Evolutionary conservation across 2,329 filamentous ascomycete species (phyloP).

Genomic region (Colletotrichum theobromicola): DNA sequence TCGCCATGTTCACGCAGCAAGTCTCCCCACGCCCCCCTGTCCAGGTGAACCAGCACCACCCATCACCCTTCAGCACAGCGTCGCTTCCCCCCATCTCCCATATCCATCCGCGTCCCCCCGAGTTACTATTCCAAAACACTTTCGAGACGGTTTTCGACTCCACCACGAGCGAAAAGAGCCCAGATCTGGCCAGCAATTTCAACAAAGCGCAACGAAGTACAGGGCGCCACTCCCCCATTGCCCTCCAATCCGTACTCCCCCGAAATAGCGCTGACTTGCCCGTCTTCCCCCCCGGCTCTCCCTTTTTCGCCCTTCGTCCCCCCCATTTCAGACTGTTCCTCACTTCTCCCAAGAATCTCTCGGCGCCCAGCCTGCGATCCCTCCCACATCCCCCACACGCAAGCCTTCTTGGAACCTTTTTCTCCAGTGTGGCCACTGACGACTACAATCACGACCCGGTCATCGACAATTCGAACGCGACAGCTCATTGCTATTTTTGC

Average conservation of each 20-base stretch:
- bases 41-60: not conserved
- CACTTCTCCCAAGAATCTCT: slow-evolving; percentile 18
- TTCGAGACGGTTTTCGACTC: slow-evolving; percentile 25
- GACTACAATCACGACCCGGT: slow-evolving; percentile 2
- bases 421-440: slow-evolving; percentile 6
- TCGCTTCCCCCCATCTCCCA: slow-evolving; percentile 17
- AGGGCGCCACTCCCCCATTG: not conserved
- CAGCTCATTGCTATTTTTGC: not conserved
- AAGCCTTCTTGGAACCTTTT: slow-evolving; percentile 19
- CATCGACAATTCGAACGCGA: slow-evolving; percentile 6
- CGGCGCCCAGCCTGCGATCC: slow-evolving; percentile 28
- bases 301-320: not conserved
- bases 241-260: not conserved
- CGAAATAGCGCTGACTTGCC: slow-evolving; percentile 13
- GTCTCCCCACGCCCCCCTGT: not conserved
- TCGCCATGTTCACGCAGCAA: not conserved
- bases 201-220: slow-evolving; percentile 11
- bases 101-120: slow-evolving; percentile 22
- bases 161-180: slow-evolving; percentile 6
- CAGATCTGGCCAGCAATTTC: slow-evolving; percentile 7
- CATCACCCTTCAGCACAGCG: not conserved
- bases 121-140: slow-evolving; percentile 24
- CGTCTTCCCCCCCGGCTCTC: not conserved
- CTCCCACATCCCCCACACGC: slow-evolving; percentile 22
- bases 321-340: not conserved